These are phyloP conservation scores for Paulownia fortunei DNA, from an alignment of 257 asterid species.

Conservation along the genomic window DNA sequence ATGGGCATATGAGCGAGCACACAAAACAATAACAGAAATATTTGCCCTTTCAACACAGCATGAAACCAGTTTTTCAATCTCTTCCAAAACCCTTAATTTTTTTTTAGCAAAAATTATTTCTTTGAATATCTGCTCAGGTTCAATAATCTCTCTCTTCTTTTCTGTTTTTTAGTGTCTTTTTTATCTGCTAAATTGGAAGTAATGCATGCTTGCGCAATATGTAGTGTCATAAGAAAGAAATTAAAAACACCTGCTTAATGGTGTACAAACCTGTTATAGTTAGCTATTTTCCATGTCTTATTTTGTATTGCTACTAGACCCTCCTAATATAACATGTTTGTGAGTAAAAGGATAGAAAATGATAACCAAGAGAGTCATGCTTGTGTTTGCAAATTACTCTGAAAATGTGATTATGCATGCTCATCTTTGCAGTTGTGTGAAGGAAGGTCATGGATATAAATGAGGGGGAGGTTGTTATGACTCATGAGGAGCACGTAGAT, in stretches of 20 bases:
- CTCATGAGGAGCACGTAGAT: conserved; percentile 41
- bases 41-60: conserved; percentile 3
- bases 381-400: not conserved
- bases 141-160: not conserved
- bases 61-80: not conserved
- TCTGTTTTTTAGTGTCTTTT: not conserved
- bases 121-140: not conserved
- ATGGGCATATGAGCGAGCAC: not conserved
- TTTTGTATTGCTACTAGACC: not conserved
- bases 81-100: not conserved
- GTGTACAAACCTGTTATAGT: not conserved
- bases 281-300: not conserved
- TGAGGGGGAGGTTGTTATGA: conserved; percentile 42
- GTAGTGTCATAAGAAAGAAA: not conserved
- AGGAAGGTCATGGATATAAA: conserved; percentile 48
- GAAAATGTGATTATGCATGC: conserved; percentile 12
- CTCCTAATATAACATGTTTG: not conserved
- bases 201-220: not conserved
- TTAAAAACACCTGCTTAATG: not conserved
- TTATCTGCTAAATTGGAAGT: not conserved
- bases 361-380: not conserved
- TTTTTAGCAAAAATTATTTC: not conserved
- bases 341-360: not conserved
- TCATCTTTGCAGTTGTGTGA: conserved; percentile 25
- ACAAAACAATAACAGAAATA: not conserved